phyloP scores from a whole-genome alignment of 2,329 filamentous ascomycete species.

The Fusarium humuli region DNA sequence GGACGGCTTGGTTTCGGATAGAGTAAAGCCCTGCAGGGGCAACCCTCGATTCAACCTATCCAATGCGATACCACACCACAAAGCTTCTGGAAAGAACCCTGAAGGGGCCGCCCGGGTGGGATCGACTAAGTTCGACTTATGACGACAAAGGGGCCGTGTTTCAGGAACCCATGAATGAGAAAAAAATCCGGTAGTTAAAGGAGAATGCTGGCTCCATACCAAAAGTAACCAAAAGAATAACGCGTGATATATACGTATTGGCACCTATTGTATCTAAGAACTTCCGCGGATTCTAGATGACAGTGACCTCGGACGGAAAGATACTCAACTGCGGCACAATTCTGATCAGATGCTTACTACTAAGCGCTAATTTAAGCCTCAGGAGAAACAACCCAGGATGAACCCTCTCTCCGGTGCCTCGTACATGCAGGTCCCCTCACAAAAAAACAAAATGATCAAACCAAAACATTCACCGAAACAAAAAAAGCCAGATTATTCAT shows the following conservation, averaged over 20 bases:
- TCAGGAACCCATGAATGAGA: conserved; percentile 25
- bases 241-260: not conserved
- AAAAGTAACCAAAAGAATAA: conserved; percentile 7
- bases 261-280: not conserved
- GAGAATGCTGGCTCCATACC: not conserved
- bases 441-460: not conserved
- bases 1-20: conserved; percentile 9
- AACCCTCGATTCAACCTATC: not conserved
- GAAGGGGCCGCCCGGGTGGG: conserved; percentile 12
- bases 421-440: not conserved
- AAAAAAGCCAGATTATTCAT: not conserved
- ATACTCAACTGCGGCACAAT: conserved; percentile 16
- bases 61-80: not conserved
- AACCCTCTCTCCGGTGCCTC: not conserved
- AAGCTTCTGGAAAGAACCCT: conserved; percentile 26
- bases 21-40: conserved; percentile 9
- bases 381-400: not conserved
- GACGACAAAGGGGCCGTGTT: conserved; percentile 31
- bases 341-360: not conserved
- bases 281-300: not conserved
- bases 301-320: not conserved
- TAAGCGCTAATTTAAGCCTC: conserved; percentile 1
- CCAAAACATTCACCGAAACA: conserved; percentile 4
- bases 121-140: conserved; percentile 21
- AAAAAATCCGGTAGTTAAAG: conserved; percentile 16